Evolutionary conservation across 108 stramenopile species (phyloP).

Genomic region (Bacterosira constricta): DNA sequence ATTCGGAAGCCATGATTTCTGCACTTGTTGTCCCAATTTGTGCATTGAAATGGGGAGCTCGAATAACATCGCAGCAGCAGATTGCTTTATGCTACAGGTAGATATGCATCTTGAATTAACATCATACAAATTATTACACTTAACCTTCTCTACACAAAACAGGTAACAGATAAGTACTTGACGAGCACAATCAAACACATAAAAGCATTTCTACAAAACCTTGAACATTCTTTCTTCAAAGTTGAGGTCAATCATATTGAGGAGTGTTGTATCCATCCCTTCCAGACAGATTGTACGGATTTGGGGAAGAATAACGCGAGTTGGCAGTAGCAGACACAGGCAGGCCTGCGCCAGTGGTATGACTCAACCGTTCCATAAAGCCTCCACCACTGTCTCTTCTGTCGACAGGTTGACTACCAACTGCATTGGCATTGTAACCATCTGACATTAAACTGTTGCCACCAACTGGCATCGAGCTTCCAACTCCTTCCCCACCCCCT

Average conservation of each 20-base stretch:
- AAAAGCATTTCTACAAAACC: background rate
- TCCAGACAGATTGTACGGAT: slow-evolving; percentile 38
- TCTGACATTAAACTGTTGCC: too few species aligned
- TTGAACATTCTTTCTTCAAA: slow-evolving; percentile 2
- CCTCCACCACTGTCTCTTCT: slow-evolving; percentile 1
- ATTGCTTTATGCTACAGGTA: too few species aligned
- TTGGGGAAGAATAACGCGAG: background rate
- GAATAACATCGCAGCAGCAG: too few species aligned
- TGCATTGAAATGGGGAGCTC: too few species aligned
- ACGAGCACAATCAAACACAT: background rate
- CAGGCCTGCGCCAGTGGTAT: slow-evolving; percentile 44
- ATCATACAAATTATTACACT: background rate
- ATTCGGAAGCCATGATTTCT: too few species aligned
- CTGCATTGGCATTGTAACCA: background rate
- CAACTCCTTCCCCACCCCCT: background rate
- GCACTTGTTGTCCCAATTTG: too few species aligned
- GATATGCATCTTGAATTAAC: background rate
- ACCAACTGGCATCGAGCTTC: slow-evolving; percentile 46
- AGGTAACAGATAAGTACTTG: too few species aligned
- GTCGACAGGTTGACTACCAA: background rate
- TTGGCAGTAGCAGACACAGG: slow-evolving; percentile 12
- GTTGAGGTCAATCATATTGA: slow-evolving; percentile 7
- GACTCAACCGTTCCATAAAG: slow-evolving; percentile 39
- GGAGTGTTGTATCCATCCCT: slow-evolving; percentile 19
- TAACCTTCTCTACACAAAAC: background rate